Evolutionary conservation across 2,329 filamentous ascomycete species (phyloP), one percentile per base, ranked within the genome.

Genomic region (Phialocephala subalpina): DNA sequence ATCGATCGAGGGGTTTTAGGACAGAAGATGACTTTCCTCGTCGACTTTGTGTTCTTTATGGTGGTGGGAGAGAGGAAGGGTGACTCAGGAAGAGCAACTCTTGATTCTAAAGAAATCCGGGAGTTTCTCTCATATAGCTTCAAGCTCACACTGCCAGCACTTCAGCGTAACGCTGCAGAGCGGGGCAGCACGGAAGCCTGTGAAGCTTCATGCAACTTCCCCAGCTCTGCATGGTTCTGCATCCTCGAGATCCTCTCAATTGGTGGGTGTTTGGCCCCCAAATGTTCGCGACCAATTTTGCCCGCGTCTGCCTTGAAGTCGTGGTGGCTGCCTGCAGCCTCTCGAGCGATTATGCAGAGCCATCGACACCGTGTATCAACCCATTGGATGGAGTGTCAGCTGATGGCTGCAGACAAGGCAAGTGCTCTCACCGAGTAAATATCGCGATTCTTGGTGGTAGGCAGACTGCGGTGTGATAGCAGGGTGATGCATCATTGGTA

Each of bases 111-210:
- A 11, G 27, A 33, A 33, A 53, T 53, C 49, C 27, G 49, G 25
- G 49, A 29, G 14, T n/a, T 33, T 22, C 49, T 53, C 22, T 7
- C 11, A 53, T 33, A 53, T 53, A 53, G 14, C 47, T 49, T 49
- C 45, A n/a, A 53, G 49, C 14, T 53, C 45, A 22, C 18, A 49
- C 6, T 53, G 27, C 25, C 49, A 53, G 27, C 49, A 27, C 12
- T 27, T 33, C 49, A 29, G 3, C 49, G 14, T n/a, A 53, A 53
- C 25, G 49, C 49, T 53, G 49, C 49, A 53, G 49, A 53, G 49
- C 49, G 49, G 49, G 49, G 49, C 45, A 53, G 49, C 49, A 33
- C 25, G 29, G 49, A 53, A 53, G 49, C 49, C 49, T 27, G 18
- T n/a, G 38, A 16, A 29, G 25, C 25, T 53, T 8, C 27, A 9